These are phyloP conservation scores for Copromyces sp. DNA, from an alignment of 495 filamentous ascomycete genomes.

Conservation along the genomic window DNA sequence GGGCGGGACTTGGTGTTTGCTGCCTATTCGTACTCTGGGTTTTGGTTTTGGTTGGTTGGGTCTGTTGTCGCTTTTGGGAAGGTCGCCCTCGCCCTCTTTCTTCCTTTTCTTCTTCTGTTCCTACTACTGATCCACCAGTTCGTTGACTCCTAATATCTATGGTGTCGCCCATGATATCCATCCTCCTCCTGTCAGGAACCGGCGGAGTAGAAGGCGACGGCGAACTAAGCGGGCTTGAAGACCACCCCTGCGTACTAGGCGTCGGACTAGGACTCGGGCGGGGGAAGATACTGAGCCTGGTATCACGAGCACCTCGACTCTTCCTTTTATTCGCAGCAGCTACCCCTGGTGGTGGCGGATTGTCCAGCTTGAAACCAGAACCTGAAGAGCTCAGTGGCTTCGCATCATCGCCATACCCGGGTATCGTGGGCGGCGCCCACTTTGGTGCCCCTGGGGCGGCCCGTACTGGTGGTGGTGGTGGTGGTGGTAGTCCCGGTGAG, in stretches of 20 bases:
- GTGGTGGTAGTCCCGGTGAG: neutral
- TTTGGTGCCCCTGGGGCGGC: neutral
- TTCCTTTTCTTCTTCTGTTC: neutral
- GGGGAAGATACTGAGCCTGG: neutral
- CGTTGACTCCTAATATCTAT: neutral
- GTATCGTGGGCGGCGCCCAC: neutral
- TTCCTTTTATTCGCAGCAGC: neutral
- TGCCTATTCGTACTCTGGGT: neutral
- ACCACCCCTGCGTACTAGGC: neutral
- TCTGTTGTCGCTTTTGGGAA: neutral
- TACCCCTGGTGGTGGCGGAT: neutral
- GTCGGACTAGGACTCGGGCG: neutral
- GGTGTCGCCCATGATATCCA: too few species aligned
- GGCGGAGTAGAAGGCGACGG: neutral
- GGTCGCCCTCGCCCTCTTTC: neutral
- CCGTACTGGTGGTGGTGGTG: neutral
- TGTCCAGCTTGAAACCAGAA: neutral
- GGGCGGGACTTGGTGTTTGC: neutral
- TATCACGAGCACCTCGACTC: neutral
- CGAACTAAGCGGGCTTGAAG: neutral
- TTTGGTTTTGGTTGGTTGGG: neutral
- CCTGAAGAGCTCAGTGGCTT: neutral
- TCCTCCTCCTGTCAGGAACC: neutral
- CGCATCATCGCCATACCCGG: neutral
- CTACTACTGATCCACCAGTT: neutral